phyloP scores from a whole-genome alignment of 1,284 basidiomycete genomes.

The Tilletia caries region DNA sequence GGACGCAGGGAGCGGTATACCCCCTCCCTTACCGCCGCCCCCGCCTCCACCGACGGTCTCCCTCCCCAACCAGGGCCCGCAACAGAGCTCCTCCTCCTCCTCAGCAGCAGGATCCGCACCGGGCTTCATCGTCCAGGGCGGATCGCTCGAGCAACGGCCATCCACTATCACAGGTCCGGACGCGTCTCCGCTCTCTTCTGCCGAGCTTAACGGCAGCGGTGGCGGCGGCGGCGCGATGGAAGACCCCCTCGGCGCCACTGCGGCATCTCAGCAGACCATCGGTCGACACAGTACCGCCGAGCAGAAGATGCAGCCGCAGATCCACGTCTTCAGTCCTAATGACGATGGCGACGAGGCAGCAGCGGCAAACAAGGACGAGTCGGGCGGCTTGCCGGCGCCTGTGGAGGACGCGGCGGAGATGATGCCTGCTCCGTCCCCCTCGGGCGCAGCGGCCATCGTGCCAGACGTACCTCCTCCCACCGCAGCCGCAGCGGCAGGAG shows the following conservation, averaged over 20 bases:
- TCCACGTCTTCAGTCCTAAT: slow-evolving; percentile 3
- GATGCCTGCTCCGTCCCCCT: slow-evolving; percentile 4
- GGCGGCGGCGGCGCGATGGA: not conserved
- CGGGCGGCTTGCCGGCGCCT: not conserved
- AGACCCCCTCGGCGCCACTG: not conserved
- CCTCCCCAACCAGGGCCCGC: not conserved
- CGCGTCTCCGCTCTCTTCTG: not conserved
- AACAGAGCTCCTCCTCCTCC: not conserved
- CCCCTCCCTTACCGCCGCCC: not conserved
- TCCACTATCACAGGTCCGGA: not conserved
- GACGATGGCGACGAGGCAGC: not conserved
- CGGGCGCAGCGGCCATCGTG: not conserved
- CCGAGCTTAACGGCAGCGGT: not conserved
- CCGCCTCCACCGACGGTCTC: not conserved
- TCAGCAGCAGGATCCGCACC: not conserved
- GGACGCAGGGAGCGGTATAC: not conserved
- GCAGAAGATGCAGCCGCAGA: not conserved
- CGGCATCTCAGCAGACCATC: not conserved
- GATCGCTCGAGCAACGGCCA: too few relatives aligned
- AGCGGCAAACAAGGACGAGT: not conserved
- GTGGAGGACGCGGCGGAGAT: slow-evolving; percentile 12
- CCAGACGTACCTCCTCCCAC: not conserved
- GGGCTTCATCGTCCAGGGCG: not conserved
- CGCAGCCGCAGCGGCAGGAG: not conserved
- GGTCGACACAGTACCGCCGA: not conserved